phyloP scores from a whole-genome alignment of 1,284 basidiomycete genomes.

The Sanguinoderma infundibulare region DNA sequence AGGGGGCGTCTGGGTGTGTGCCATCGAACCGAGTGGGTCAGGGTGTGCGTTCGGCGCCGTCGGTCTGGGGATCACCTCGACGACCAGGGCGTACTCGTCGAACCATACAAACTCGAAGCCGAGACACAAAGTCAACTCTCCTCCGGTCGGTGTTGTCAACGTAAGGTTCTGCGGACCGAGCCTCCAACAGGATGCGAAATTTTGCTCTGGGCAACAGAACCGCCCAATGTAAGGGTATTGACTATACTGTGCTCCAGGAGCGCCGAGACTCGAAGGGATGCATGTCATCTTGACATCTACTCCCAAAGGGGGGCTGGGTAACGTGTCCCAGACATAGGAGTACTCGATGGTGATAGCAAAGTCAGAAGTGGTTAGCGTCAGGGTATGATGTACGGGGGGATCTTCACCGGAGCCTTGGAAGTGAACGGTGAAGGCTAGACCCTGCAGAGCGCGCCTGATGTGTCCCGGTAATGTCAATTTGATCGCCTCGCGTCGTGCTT shows the following conservation, averaged over 20 bases:
- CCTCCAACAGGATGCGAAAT: too few species aligned
- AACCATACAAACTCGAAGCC: background rate
- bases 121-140: background rate
- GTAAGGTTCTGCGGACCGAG: background rate
- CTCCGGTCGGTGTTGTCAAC: background rate
- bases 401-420: background rate
- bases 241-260: too few species aligned
- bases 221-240: too few species aligned
- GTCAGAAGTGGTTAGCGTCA: background rate
- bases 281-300: too few species aligned
- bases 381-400: background rate
- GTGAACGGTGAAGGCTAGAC: background rate
- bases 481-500: background rate
- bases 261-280: too few species aligned
- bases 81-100: background rate
- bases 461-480: background rate
- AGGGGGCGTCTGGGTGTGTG: too few species aligned
- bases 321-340: too few species aligned
- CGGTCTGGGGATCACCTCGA: background rate
- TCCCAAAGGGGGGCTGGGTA: too few species aligned
- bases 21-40: too few species aligned
- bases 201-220: too few species aligned
- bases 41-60: too few species aligned
- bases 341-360: background rate
- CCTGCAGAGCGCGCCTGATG: background rate